Percentiles rank a stretch among this genome's conserved stretches.
phyloP scores from a whole-genome alignment of 352 stramenopile genomes.

The Globisporangium uncinulatum region DNA sequence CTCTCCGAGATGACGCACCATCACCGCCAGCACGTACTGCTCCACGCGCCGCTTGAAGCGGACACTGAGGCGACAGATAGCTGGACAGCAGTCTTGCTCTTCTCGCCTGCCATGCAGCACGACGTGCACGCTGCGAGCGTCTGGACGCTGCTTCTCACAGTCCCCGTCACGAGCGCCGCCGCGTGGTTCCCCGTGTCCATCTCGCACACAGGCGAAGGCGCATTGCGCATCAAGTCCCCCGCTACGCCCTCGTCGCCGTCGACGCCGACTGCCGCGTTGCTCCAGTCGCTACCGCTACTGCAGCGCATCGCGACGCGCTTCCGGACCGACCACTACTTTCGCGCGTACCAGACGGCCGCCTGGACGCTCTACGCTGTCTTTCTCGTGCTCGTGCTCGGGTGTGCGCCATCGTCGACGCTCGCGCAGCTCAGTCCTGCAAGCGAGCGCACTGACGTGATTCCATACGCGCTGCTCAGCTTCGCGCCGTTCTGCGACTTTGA shows the following conservation, averaged over 20 bases:
- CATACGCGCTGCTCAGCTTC: background rate
- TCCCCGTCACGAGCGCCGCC: slow-evolving; percentile 52
- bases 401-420: slow-evolving; percentile 7
- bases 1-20: slow-evolving; percentile 48
- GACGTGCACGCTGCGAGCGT: slow-evolving; percentile 32
- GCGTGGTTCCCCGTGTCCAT: slow-evolving; percentile 56
- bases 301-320: slow-evolving; percentile 18
- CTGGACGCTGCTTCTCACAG: slow-evolving; percentile 36
- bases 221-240: slow-evolving; percentile 30
- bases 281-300: slow-evolving; percentile 14
- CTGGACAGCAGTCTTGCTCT: slow-evolving; percentile 13
- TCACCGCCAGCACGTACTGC: slow-evolving; percentile 16
- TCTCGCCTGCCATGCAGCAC: slow-evolving; percentile 24
- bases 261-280: slow-evolving; percentile 15
- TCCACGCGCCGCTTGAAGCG: background rate
- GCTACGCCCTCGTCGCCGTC: slow-evolving; percentile 17
- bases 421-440: background rate
- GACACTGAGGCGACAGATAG: background rate
- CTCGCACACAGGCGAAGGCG: slow-evolving; percentile 19
- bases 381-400: slow-evolving; percentile 34
- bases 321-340: slow-evolving; percentile 50
- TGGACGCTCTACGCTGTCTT: slow-evolving; percentile 60
- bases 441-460: background rate
- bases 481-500: slow-evolving; percentile 34
- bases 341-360: slow-evolving; percentile 57